A percentile compares a stretch with the other conserved stretches of the same genome.
phyloP scores from a whole-genome alignment of 805 yeast genomes.

The Ogataea methylovora region DNA sequence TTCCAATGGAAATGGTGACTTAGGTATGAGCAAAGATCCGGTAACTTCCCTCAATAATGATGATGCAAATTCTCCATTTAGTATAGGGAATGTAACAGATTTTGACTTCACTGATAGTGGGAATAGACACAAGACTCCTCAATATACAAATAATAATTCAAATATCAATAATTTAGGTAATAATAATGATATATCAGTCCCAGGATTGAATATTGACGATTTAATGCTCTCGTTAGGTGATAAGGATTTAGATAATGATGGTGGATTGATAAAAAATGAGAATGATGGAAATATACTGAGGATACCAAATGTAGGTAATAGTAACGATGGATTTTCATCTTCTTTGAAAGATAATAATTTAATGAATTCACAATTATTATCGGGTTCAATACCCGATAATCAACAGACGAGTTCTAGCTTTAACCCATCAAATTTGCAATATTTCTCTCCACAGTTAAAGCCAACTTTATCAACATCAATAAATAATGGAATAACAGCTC shows the following conservation, averaged over 20 bases:
- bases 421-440: conserved; percentile 13
- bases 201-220: conserved; percentile 8
- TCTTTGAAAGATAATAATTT: no score
- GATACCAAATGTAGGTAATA: no score
- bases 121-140: background rate
- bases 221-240: background rate
- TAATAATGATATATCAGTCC: conserved; percentile 1
- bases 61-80: conserved; percentile 8
- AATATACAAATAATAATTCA: background rate
- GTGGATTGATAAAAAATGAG: no score
- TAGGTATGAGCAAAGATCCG: background rate
- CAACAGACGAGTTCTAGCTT: conserved; percentile 4
- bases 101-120: conserved; percentile 5
- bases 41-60: background rate
- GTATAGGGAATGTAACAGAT: conserved; percentile 4
- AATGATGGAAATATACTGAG: no score
- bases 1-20: background rate
- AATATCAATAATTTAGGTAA: background rate
- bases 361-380: no score
- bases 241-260: background rate
- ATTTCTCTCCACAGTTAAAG: conserved; percentile 22
- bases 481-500: conserved; percentile 3
- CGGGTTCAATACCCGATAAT: conserved; percentile 9
- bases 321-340: conserved; percentile 1
- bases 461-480: conserved; percentile 10